phyloP scores from a whole-genome alignment of 2,329 filamentous ascomycete species.

The Pseudocercospora vitis region DNA sequence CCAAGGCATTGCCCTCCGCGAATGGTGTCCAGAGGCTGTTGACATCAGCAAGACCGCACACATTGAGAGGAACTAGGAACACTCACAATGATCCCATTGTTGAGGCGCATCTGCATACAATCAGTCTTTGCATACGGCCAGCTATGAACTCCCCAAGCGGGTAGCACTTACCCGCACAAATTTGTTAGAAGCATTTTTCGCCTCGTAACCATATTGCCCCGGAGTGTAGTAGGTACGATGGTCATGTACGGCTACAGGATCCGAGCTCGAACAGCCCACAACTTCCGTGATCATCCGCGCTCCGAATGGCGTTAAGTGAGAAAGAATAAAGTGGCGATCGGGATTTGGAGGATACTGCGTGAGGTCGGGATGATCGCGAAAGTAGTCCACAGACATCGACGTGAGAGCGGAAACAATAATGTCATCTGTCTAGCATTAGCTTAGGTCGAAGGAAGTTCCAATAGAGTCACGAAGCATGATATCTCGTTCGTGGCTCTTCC shows the following conservation, averaged over 20 bases:
- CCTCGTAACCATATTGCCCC: constrained; percentile 48
- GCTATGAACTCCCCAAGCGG: not conserved
- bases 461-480: too few species aligned
- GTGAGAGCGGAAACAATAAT: constrained; percentile 53
- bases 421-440: too few species aligned
- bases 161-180: constrained; percentile 42
- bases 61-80: too few species aligned
- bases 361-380: constrained; percentile 50
- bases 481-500: too few species aligned
- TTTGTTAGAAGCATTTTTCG: constrained; percentile 45
- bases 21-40: constrained; percentile 50
- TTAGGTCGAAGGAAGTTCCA: too few species aligned
- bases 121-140: not conserved
- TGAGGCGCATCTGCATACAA: constrained; percentile 44
- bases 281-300: constrained; percentile 57
- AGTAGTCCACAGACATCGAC: constrained; percentile 57
- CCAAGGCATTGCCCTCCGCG: constrained; percentile 48
- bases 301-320: constrained; percentile 56
- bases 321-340: constrained; percentile 51
- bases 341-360: constrained; percentile 46
- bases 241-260: constrained; percentile 44
- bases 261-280: constrained; percentile 49
- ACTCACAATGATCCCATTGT: constrained; percentile 52
- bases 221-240: constrained; percentile 46
- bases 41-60: too few species aligned